Base-by-base conservation (phyloP, 2,329 filamentous ascomycete species). In the Colletotrichum sp. region DNA sequence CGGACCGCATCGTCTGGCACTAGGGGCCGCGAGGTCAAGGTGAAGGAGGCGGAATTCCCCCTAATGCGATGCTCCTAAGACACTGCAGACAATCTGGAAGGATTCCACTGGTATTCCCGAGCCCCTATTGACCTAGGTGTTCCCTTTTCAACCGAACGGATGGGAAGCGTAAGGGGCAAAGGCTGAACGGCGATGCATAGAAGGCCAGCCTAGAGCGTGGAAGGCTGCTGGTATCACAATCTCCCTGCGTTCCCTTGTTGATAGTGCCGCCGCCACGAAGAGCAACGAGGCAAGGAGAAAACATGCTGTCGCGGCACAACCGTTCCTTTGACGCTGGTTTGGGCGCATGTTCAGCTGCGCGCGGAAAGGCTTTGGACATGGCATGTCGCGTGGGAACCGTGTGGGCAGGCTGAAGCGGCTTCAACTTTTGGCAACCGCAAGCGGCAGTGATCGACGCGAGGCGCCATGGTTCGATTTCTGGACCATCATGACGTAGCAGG, bases 351-450 rank as follows among this genome's bases (percentile, higher is more conserved):
- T 64, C 65, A 70, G 43, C 69, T 75, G 68, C 56, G 55, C 67
- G 15, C 39, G 56, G 69, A 65, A 66, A 48, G 55, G 69, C 36
- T 34, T 30, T 36, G 15, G 39, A 27, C 39, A 16, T 75, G 69
- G 60, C 66, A 69, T 69, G 74, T 76, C 74, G 74, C 70, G 74
- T 76, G 74, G 74, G 34, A 74, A 32, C 61, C 70, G 70, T 76
- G 65, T 76, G 74, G 74, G 60, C 48, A 61, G 65, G 65, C 71
- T 70, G 65, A 74, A 55, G 48, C 58, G 70, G 66, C 30, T 65
- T 65, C 22, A 32, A 25, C 25, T 56, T 27, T 34, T 32, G 70
- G 48, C 28, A 74, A 28, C 48, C 58, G 65, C 64, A 74, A 70
- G 34, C 65, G 74, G 74, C 27, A 36, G 34, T 25, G 74, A 74